Conservation (phyloP, 1,284 basidiomycete genomes). For the Sanguinoderma infundibulare region DNA sequence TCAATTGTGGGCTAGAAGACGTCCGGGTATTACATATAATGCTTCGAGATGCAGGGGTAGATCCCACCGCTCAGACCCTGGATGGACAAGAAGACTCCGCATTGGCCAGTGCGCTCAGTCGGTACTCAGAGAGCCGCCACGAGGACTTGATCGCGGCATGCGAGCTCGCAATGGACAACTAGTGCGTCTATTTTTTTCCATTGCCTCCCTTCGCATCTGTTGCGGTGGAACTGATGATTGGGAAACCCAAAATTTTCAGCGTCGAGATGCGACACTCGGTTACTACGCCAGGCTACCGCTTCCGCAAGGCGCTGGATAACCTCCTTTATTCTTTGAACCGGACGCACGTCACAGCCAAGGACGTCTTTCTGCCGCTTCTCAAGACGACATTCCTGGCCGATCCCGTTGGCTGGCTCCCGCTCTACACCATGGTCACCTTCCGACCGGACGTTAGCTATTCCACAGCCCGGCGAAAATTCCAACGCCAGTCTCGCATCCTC, state of each 20-base stretch:
- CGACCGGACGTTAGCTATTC: constrained; percentile 92
- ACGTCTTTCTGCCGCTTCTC: constrained; percentile 31
- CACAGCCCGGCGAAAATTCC: constrained; percentile 65
- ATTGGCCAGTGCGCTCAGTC: constrained; percentile 69
- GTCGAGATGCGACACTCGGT: constrained; percentile 95
- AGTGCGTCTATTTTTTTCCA: constrained; percentile 59
- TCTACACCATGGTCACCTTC: constrained; percentile 98
- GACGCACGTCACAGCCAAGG: constrained; percentile 43
- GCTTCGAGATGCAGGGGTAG: constrained; percentile 72
- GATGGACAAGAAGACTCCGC: constrained; percentile 53
- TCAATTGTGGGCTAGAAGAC: constrained; percentile 98
- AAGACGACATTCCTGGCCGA: constrained; percentile 54
- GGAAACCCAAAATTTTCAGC: constrained; percentile 46
- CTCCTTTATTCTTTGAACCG: constrained; percentile 68
- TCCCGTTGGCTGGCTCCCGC: constrained; percentile 84
- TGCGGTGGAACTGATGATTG: neutral
- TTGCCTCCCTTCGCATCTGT: constrained; percentile 2
- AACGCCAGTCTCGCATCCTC: constrained; percentile 59
- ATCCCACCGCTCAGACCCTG: constrained; percentile 37
- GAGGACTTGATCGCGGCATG: constrained; percentile 90
- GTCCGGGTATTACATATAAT: constrained; percentile 87
- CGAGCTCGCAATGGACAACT: constrained; percentile 94
- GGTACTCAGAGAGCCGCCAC: constrained; percentile 83
- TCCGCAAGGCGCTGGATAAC: constrained; percentile 84
- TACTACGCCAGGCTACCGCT: constrained; percentile 79